phyloP scores from a whole-genome alignment of 1,139 yeast species.

The Debaryomyces udenii region DNA sequence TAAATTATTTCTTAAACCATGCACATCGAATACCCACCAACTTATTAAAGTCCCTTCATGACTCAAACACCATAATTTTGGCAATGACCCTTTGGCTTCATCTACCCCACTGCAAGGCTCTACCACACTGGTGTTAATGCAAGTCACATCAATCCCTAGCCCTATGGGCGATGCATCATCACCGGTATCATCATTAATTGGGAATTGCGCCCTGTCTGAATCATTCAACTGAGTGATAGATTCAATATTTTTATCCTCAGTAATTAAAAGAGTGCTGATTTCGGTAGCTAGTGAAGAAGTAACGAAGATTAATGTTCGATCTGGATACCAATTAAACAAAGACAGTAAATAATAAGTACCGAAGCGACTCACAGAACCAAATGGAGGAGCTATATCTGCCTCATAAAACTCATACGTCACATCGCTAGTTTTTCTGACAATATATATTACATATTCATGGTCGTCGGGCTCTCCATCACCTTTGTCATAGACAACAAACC shows the following conservation, averaged over 20 bases:
- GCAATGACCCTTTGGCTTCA: slow-evolving; percentile 53
- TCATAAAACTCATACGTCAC: slow-evolving; percentile 22
- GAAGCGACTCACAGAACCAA: slow-evolving; percentile 53
- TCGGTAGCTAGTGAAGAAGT: slow-evolving; percentile 70
- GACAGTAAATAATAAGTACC: slow-evolving; percentile 50
- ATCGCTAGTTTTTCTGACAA: slow-evolving; percentile 16
- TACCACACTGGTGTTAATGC: slow-evolving; percentile 38
- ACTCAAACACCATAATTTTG: slow-evolving; percentile 63
- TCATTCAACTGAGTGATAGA: slow-evolving; percentile 59
- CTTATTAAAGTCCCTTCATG: slow-evolving; percentile 62
- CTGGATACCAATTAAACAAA: slow-evolving; percentile 48
- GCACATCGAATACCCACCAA: slow-evolving; percentile 66
- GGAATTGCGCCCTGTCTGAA: slow-evolving; percentile 69
- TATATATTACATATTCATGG: slow-evolving; percentile 23
- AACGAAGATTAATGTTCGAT: slow-evolving; percentile 37
- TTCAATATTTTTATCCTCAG: slow-evolving; percentile 21
- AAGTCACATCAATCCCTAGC: slow-evolving; percentile 58
- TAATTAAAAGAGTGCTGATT: slow-evolving; percentile 44
- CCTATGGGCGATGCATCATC: slow-evolving; percentile 78
- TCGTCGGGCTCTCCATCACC: slow-evolving; percentile 22
- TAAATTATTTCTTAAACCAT: slow-evolving; percentile 40
- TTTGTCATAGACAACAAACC: slow-evolving; percentile 16
- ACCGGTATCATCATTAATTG: slow-evolving; percentile 62
- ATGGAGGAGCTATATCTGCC: slow-evolving; percentile 61
- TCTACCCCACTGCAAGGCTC: slow-evolving; percentile 66